phyloP scores from a whole-genome alignment of 2,329 filamentous ascomycete genomes.

The Colletotrichum cuscutae region DNA sequence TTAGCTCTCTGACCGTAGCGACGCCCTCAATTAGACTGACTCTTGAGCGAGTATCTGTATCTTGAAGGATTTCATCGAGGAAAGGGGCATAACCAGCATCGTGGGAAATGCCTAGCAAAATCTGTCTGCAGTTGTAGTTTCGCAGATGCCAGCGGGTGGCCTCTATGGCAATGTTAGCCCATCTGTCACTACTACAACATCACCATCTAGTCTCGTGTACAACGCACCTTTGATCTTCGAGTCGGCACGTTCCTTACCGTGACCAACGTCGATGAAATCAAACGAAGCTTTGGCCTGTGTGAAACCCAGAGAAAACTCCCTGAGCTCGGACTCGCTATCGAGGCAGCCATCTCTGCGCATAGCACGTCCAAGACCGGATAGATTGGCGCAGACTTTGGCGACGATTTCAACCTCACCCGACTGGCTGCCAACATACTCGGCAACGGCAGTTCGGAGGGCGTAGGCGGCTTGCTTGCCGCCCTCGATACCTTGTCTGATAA shows the following conservation, averaged over 20 bases:
- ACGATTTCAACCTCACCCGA: constrained; percentile 63
- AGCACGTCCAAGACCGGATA: constrained; percentile 59
- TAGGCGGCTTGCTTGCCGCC: constrained; percentile 65
- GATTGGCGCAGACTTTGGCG: constrained; percentile 66
- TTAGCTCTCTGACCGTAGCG: constrained; percentile 61
- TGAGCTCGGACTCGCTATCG: constrained; percentile 56
- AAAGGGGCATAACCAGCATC: constrained; percentile 70
- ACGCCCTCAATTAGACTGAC: constrained; percentile 66
- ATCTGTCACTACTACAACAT: background rate
- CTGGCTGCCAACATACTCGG: constrained; percentile 56
- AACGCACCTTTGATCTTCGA: constrained; percentile 68
- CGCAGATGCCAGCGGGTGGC: constrained; percentile 65
- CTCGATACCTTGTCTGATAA: constrained; percentile 64
- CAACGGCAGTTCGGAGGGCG: constrained; percentile 59
- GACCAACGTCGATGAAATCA: constrained; percentile 72
- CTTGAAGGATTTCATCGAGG: constrained; percentile 63
- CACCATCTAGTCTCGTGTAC: background rate
- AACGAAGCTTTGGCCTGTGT: constrained; percentile 68
- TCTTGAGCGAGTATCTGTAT: constrained; percentile 53
- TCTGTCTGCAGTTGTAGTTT: constrained; percentile 70
- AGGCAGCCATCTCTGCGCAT: constrained; percentile 61
- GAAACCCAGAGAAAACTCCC: constrained; percentile 69
- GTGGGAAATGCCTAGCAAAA: constrained; percentile 71
- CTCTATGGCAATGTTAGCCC: constrained; percentile 48
- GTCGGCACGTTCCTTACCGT: constrained; percentile 67